Conservation (phyloP, 2,329 filamentous ascomycete species). For the Hypoxylon sp. region DNA sequence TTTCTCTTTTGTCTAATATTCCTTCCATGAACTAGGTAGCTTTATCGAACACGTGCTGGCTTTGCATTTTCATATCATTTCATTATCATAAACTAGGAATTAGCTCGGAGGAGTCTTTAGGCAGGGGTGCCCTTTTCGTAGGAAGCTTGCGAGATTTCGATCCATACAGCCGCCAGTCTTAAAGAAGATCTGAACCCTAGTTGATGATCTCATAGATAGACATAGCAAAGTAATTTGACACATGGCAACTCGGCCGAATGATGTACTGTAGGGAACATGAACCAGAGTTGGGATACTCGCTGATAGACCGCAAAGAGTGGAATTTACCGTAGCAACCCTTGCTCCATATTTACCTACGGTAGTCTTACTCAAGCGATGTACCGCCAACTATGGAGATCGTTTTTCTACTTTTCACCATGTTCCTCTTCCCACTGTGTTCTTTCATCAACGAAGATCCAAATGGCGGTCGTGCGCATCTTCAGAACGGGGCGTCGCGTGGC, state of each 20-base stretch:
- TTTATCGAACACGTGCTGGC: not conserved
- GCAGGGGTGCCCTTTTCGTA: not conserved
- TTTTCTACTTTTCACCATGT: not conserved
- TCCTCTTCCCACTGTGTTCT: not conserved
- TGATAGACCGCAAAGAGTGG: not conserved
- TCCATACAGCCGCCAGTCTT: not conserved
- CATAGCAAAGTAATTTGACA: not conserved
- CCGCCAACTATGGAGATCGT: not conserved
- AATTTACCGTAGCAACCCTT: not conserved
- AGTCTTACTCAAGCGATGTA: not conserved
- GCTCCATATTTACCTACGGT: too few species aligned
- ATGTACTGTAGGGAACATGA: not conserved
- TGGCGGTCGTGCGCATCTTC: not conserved
- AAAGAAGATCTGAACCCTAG: not conserved
- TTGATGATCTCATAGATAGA: not conserved
- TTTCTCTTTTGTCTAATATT: not conserved
- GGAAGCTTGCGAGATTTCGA: not conserved
- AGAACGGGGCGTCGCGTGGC: not conserved
- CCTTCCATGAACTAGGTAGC: too few species aligned
- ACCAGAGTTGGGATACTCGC: not conserved
- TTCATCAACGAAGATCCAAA: not conserved
- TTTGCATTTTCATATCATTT: not conserved
- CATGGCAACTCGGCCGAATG: conserved; percentile 1
- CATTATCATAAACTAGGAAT: not conserved
- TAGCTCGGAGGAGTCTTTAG: not conserved